Base-by-base conservation (phyloP, 2,329 filamentous ascomycete species). In the Penicillium sp. region DNA sequence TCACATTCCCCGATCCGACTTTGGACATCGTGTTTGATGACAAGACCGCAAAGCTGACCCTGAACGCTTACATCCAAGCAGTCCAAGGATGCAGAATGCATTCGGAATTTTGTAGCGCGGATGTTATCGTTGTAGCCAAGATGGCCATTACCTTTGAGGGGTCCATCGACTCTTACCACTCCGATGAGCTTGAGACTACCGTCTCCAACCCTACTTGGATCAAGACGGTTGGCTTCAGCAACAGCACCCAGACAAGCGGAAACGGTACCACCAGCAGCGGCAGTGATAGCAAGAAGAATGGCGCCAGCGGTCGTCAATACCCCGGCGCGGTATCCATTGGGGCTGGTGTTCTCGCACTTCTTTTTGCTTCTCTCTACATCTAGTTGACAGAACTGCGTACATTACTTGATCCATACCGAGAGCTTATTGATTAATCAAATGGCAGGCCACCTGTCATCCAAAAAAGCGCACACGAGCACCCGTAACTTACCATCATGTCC, bases 161-260 rank as follows among this genome's bases (percentile, higher is more conserved):
- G 14, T 45, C 12, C 6, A 52, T 45, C 5, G 41, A 59, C 12
- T 41, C 35, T 15, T 42, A 48, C 42, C 47, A 56, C 42, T 56
- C 53, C 12, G 47, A 56, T 37, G 47, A 35, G 14, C 48, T 56
- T 8, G 41, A 53, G 11, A 56, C 38, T 22, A 35, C 52, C 14
- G 42, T 41, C 6, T 31, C 57, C 4, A 56, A 35, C 3, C 53
- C 57, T 11, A 34, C 45, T 38, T 56, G 57, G 57, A 10, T 31
- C 14, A 42, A 41, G 15, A 56, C 34, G 5, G 47, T 59, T 47
- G 45, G 45, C 35, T 48, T 55, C 22, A 47, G 47, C 20, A 55
- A 55, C 22, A 31, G 22, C n/a, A 55, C 53, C 14, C 12, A 31
- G 4, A 34, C 35, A 2, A 11, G 12, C 20, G 35, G 17, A 12